phyloP scores from a whole-genome alignment of 306 rosid species.

The Lathyrus tuberosus region DNA sequence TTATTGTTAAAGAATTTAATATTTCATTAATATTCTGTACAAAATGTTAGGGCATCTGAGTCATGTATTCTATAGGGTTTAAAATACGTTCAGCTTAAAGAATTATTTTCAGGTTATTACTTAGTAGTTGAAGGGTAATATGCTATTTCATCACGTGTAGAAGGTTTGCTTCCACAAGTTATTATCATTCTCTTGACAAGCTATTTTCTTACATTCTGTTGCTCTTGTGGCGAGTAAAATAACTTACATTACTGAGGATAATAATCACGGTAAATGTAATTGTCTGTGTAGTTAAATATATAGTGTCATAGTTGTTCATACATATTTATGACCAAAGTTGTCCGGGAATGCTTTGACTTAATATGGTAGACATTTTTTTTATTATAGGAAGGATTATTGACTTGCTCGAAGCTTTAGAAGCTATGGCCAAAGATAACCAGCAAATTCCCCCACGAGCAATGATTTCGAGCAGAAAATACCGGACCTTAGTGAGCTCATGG shows the following conservation, averaged over 20 bases:
- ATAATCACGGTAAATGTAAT: slow-evolving; percentile 18
- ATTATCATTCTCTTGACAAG: slow-evolving; percentile 7
- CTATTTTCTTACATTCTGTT: slow-evolving; percentile 35
- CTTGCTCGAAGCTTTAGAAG: slow-evolving; percentile 87
- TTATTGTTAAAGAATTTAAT: slow-evolving; percentile 22
- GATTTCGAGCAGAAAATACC: slow-evolving; percentile 93
- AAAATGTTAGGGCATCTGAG: slow-evolving; percentile 14
- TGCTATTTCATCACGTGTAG: slow-evolving; percentile 16
- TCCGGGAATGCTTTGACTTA: slow-evolving; percentile 35
- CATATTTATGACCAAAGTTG: slow-evolving; percentile 25
- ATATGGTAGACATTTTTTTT: slow-evolving; percentile 41
- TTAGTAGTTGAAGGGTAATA: slow-evolving; percentile 25
- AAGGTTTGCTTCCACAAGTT: slow-evolving; percentile 19
- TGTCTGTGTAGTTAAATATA: slow-evolving; percentile 27
- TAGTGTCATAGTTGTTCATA: slow-evolving; percentile 26
- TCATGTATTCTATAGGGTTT: slow-evolving; percentile 29
- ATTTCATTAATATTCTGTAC: slow-evolving; percentile 20
- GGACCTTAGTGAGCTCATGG: slow-evolving; percentile 96
- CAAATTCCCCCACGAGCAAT: slow-evolving; percentile 86
- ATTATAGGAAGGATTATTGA: slow-evolving; percentile 83
- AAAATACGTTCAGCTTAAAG: slow-evolving; percentile 21
- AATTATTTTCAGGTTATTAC: slow-evolving; percentile 17
- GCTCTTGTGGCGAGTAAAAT: slow-evolving; percentile 20
- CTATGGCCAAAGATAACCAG: slow-evolving; percentile 77
- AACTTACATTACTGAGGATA: slow-evolving; percentile 22